Evolutionary conservation across 352 stramenopile genomes (phyloP), one percentile per base, ranked within the genome.

Genomic region (Globisporangium paddicum): DNA sequence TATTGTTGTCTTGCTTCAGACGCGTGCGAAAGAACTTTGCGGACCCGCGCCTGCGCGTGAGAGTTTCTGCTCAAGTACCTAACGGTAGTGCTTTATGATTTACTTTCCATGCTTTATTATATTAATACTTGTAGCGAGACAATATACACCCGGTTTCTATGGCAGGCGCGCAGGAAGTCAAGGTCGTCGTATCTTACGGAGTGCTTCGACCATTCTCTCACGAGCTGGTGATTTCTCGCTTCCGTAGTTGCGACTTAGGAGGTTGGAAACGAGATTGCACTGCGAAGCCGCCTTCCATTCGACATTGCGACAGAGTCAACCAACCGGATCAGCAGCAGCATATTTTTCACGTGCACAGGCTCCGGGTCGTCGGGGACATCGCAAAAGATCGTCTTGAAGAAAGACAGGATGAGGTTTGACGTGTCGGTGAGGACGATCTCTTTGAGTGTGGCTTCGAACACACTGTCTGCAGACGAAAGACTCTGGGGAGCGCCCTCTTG

Each of bases 381-480:
- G 26, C 68, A 68, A 55, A 85, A 85, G 14, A 73, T 58, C 26
- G 53, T 70, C 42, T 82, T 82, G 55, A 89, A 87, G 13, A 73
- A 65, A 23, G 63, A 72, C 14, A 89, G 55, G 3, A 87, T 63
- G 18, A 78, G 46, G 48, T 72, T 85, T 28, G 77, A 90, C n/a
- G 78, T 64, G 35, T 86, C 69, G 28, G 69, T 76, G 41, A 87
- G 45, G 4, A 87, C 54, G 28, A 75, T 62, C 35, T 87, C 74
- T 34, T 73, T 54, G 7, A 82, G 35, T 2, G 66, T 66, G 6
- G 69, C 70, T 9, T 57, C 58, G 41, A 79, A 86, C 40, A 63
- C 37, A 10, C 41, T 23, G 19, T 25, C 19, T 32, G n/a, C 0
- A 18, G 45, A 53, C 8, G 55, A 6, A 11, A 47, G 50, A n/a